Evolutionary conservation across 352 stramenopile genomes (phyloP).

Genomic region (Globisporangium sylvaticum): DNA sequence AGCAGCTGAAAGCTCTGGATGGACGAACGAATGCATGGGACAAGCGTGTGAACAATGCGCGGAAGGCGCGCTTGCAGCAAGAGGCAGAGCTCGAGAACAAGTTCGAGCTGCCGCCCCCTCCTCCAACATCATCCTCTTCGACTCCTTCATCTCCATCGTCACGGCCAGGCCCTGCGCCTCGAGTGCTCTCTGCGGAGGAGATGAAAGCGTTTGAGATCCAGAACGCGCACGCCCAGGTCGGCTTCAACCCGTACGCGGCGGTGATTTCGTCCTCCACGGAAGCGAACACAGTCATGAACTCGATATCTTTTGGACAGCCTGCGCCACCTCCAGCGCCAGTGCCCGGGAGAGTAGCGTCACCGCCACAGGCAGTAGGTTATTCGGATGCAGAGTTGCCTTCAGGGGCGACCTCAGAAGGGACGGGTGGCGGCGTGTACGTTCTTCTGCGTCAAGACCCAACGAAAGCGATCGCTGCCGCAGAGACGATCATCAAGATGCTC

Average conservation of each 20-base stretch:
- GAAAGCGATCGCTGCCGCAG: conserved; percentile 43
- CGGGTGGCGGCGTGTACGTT: conserved; percentile 53
- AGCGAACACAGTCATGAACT: conserved; percentile 50
- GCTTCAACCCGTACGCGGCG: conserved; percentile 70
- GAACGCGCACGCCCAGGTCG: conserved; percentile 49
- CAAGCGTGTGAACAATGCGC: conserved; percentile 55
- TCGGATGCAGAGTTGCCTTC: conserved; percentile 1
- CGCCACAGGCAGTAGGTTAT: background rate
- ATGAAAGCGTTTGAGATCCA: conserved; percentile 62
- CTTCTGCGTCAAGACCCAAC: conserved; percentile 50
- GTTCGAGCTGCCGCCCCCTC: conserved; percentile 26
- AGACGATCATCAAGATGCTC: conserved; percentile 73
- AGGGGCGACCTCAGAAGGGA: conserved; percentile 9
- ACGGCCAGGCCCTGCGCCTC: conserved; percentile 10
- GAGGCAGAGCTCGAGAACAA: conserved; percentile 45
- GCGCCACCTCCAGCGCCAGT: conserved; percentile 22
- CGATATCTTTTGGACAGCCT: conserved; percentile 21
- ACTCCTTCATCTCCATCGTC: conserved; percentile 10
- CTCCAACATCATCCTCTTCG: conserved; percentile 7
- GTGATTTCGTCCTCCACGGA: conserved; percentile 65
- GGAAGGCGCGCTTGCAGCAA: conserved; percentile 45
- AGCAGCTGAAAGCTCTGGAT: conserved; percentile 53
- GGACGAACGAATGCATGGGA: conserved; percentile 61
- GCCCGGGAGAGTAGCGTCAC: conserved; percentile 2
- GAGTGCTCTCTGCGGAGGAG: conserved; percentile 54